Conservation (phyloP, 768 basidiomycete species). For the Lactarius indigo region DNA sequence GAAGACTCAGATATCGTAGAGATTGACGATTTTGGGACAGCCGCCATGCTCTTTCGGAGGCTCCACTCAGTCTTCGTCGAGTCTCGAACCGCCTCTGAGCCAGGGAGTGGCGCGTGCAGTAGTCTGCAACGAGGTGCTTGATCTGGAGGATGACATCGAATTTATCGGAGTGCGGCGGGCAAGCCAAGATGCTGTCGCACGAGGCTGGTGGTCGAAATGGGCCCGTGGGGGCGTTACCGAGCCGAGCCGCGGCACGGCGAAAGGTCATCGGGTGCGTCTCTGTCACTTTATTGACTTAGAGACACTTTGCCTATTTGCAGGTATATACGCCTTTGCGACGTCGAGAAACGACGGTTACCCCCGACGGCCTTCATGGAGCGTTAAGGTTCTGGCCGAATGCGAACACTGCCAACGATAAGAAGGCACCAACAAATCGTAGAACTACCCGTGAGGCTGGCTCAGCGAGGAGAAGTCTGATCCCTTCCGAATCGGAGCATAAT, state of each 20-base stretch:
- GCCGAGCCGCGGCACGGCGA: not conserved
- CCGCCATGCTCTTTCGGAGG: slow-evolving; percentile 18
- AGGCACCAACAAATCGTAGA: slow-evolving; percentile 9
- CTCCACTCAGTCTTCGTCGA: slow-evolving; percentile 23
- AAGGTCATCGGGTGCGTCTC: slow-evolving; percentile 16
- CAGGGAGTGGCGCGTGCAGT: slow-evolving; percentile 5
- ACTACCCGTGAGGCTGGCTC: slow-evolving; percentile 17
- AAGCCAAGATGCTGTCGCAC: slow-evolving; percentile 35
- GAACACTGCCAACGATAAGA: slow-evolving; percentile 11
- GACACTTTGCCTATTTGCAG: slow-evolving; percentile 27
- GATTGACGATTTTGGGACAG: not conserved
- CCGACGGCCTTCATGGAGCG: slow-evolving; percentile 40
- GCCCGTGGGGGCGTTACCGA: slow-evolving; percentile 31
- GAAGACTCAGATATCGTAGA: slow-evolving; percentile 23
- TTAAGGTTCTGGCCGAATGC: slow-evolving; percentile 27
- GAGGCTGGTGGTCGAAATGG: slow-evolving; percentile 54
- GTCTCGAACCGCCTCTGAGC: slow-evolving; percentile 20
- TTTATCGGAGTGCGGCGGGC: slow-evolving; percentile 34
- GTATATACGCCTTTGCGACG: slow-evolving; percentile 38
- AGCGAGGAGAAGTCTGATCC: slow-evolving; percentile 17
- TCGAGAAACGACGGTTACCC: slow-evolving; percentile 46
- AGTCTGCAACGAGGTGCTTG: slow-evolving; percentile 14
- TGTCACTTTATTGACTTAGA: slow-evolving; percentile 13
- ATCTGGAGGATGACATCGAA: slow-evolving; percentile 25
- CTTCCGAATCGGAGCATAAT: slow-evolving; percentile 30